phyloP scores from a whole-genome alignment of 768 basidiomycete species.

The Tulasnella sp. region DNA sequence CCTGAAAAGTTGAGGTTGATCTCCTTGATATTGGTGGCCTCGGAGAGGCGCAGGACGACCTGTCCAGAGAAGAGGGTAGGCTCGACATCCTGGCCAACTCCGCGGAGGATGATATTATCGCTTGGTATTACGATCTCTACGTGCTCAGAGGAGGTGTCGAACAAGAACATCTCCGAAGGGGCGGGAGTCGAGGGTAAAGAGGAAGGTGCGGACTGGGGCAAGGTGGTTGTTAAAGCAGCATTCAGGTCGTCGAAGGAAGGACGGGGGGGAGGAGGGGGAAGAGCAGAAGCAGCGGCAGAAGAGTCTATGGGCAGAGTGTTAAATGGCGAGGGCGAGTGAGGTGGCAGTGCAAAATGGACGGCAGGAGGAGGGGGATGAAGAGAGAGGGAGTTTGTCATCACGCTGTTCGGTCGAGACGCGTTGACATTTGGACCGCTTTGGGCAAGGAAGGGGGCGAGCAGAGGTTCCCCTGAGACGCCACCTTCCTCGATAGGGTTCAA shows the following conservation, averaged over 20 bases:
- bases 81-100: conserved; percentile 81
- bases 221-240: neutral
- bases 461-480: neutral
- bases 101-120: conserved; percentile 71
- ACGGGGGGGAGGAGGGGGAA: neutral
- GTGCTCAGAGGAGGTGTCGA: conserved; percentile 38
- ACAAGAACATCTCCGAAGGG: conserved; percentile 22
- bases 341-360: conserved; percentile 28
- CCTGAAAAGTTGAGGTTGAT: conserved; percentile 83
- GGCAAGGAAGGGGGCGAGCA: neutral
- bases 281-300: neutral
- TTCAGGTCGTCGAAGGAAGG: conserved; percentile 1
- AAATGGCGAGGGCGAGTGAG: neutral
- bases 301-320: neutral
- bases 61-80: conserved; percentile 79
- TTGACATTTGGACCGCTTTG: conserved; percentile 9
- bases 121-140: conserved; percentile 78
- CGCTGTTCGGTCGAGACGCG: neutral
- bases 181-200: conserved; percentile 25
- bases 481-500: conserved; percentile 5
- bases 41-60: conserved; percentile 75
- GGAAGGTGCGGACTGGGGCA: conserved; percentile 1
- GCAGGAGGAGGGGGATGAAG: conserved; percentile 10
- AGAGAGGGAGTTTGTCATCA: conserved; percentile 5
- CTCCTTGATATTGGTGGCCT: conserved; percentile 82